phyloP scores from a whole-genome alignment of 2,329 filamentous ascomycete species.

The Pseudogymnoascus sp. region DNA sequence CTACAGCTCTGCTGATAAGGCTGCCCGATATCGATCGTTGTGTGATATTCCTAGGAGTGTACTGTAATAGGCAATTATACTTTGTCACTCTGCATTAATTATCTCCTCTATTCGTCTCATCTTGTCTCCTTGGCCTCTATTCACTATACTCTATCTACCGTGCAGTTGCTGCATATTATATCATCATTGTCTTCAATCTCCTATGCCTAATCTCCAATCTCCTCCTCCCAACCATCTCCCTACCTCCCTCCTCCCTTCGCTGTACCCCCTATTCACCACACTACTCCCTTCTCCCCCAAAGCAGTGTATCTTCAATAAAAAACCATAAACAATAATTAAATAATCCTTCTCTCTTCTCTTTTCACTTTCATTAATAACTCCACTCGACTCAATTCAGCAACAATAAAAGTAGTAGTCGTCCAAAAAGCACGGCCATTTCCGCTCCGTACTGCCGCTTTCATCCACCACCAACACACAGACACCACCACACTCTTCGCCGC shows the following conservation, averaged over 20 bases:
- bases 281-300: not conserved
- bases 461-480: conserved; percentile 9
- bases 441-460: conserved; percentile 8
- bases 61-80: not conserved
- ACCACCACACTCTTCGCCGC: not conserved
- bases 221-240: not conserved
- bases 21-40: not conserved
- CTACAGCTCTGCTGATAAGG: not conserved
- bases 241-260: not conserved
- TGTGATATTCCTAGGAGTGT: not conserved
- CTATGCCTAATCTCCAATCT: not conserved
- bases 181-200: not conserved
- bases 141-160: not conserved
- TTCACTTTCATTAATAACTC: not conserved
- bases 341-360: not conserved
- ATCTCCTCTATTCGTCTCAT: not conserved
- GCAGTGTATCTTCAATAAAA: not conserved
- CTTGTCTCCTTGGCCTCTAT: not conserved
- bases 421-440: conserved; percentile 4
- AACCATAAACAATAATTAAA: not conserved
- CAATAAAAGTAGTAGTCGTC: not conserved
- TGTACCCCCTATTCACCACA: not conserved
- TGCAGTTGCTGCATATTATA: not conserved
- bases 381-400: not conserved
- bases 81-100: not conserved